These are phyloP conservation scores for Acrocalymma vagum DNA, from an alignment of 2,329 filamentous ascomycete species.

Conservation along the genomic window DNA sequence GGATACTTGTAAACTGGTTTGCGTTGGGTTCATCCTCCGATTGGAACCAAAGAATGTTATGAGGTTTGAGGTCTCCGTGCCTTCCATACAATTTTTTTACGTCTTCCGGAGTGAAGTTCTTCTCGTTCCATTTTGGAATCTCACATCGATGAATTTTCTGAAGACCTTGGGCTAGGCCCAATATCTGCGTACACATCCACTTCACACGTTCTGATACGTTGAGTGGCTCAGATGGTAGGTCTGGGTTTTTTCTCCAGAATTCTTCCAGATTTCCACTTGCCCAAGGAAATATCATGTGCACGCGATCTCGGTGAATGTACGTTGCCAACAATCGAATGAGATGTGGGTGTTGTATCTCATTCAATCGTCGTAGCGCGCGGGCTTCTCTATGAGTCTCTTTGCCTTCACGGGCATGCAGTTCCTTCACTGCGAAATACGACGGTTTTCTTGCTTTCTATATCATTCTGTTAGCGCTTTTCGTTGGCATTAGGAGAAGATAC, in stretches of 20 bases:
- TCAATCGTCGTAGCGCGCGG: conserved; percentile 4
- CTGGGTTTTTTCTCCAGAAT: conserved; percentile 6
- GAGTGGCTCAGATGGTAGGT: conserved; percentile 1
- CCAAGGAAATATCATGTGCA: conserved; percentile 19
- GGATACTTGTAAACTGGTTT: conserved; percentile 16
- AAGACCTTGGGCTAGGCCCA: conserved; percentile 8
- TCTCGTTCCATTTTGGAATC: not conserved
- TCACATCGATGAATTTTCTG: conserved; percentile 12
- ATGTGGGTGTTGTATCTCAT: conserved; percentile 7
- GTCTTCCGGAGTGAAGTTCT: conserved; percentile 1
- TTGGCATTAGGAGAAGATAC: not conserved
- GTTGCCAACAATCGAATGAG: conserved; percentile 17
- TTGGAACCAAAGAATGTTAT: conserved; percentile 19
- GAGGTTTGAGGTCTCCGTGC: conserved; percentile 21
- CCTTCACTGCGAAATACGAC: conserved; percentile 6
- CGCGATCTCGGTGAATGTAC: conserved; percentile 2
- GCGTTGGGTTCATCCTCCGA: not conserved
- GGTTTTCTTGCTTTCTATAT: not conserved
- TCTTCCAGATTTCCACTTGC: conserved; percentile 14
- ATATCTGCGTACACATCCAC: conserved; percentile 13
- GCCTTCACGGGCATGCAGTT: conserved; percentile 1
- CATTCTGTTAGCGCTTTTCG: too few species aligned
- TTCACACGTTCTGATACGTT: too few species aligned
- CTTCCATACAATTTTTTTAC: conserved; percentile 7
- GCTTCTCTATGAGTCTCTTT: not conserved